Conservation (phyloP, 2,329 filamentous ascomycete genomes). For the Sclerotinia sclerotiorum region DNA sequence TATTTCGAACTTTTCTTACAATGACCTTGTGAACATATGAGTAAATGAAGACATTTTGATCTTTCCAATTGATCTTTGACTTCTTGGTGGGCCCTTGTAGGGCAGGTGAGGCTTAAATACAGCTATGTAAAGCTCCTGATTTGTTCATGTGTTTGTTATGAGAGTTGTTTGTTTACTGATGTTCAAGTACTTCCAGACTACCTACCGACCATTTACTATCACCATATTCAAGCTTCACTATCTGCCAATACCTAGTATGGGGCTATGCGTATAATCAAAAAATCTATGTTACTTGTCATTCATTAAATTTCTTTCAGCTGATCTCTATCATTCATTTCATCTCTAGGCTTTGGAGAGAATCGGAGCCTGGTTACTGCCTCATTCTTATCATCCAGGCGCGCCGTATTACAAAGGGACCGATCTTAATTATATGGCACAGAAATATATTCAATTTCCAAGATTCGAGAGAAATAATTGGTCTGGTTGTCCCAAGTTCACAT, state of each 20-base stretch:
- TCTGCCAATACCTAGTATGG: conserved; percentile 1
- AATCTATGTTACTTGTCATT: conserved; percentile 3
- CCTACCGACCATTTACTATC: conserved; percentile 2
- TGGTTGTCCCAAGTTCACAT: not conserved
- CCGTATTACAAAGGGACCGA: not conserved
- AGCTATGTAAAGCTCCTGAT: conserved; percentile 5
- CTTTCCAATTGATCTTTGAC: conserved; percentile 10
- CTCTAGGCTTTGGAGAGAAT: not conserved
- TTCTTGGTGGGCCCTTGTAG: conserved; percentile 18
- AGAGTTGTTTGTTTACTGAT: conserved; percentile 13
- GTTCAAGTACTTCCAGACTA: conserved; percentile 8
- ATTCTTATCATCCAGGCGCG: not conserved
- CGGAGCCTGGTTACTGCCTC: conserved; percentile 4
- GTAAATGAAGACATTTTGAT: not conserved
- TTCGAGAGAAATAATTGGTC: not conserved
- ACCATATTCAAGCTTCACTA: conserved; percentile 5
- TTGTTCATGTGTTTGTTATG: conserved; percentile 9
- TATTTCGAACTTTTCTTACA: conserved; percentile 8
- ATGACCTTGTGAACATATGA: not conserved
- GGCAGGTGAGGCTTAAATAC: conserved; percentile 14
- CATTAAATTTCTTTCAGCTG: not conserved
- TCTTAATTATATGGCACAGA: not conserved
- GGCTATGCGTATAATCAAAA: not conserved
- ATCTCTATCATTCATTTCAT: conserved; percentile 9
- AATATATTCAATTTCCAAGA: not conserved